Evolutionary conservation across 2,329 filamentous ascomycete genomes (phyloP), one percentile per base, ranked within the genome.

Genomic region (Penicillium sp.): DNA sequence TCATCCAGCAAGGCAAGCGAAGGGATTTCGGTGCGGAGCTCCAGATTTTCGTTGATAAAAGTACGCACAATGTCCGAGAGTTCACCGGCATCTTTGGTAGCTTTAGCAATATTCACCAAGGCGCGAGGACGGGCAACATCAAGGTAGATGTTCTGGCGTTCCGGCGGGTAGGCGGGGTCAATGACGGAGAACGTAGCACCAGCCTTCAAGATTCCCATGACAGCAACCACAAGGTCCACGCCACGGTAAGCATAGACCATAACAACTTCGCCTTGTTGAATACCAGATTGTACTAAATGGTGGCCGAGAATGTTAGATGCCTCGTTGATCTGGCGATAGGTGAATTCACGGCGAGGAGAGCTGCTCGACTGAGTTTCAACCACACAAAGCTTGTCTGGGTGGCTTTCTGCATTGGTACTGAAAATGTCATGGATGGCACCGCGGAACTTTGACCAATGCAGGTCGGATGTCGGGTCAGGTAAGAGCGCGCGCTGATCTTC

Each of bases 181-280:
- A 96, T 82, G 39, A 79, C 75, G 50, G 79, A 83, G 70, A 84
- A 81, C 34, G 81, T 83, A 8, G 81, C 83, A 53, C 83, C 83
- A 35, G 83, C 81, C 73, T 79, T 78, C 70, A 84, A 69, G 19
- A 81, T 82, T 56, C 91, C 92, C 90, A 96, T 96, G 50, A 91
- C 86, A 34, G 88, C 85, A 7, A 89, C 84, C 0, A 89, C 87
- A 38, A 90, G 74, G 64, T 90, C 90, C 32, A 96, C 91, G 53
- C 85, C 85, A 54, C 92, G 85, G 74, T 96, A 84, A 52, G 90
- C 90, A 69, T 86, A 97, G 59, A 94, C 89, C 90, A 96, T 96
- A 65, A 96, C 91, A 2, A 96, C 91, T 68, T 97, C 91, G 8
- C 91, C 91, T 62, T 85, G 79, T 55, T 85, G 80, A 59, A 91